Evolutionary conservation across 192 early-diverging fungal genomes (phyloP).

Genomic region (Coemansia sp.): DNA sequence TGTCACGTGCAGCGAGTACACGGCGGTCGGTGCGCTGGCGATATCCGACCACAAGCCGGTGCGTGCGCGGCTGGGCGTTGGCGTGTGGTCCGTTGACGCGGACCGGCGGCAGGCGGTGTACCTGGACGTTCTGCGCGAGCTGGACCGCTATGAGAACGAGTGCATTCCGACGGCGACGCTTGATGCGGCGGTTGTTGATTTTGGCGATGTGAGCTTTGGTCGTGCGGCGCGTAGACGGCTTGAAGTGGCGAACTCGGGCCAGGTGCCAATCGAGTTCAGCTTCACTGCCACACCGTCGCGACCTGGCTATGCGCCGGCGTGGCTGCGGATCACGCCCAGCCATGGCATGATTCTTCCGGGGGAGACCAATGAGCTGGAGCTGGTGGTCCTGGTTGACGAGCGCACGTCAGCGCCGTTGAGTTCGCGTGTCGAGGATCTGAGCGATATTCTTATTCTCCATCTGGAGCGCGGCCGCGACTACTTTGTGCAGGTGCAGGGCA

Average conservation of each 20-base stretch:
- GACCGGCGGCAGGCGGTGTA: constrained; percentile 60
- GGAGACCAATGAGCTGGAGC: constrained; percentile 22
- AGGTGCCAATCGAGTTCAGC: constrained; percentile 70
- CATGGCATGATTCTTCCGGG: constrained; percentile 76
- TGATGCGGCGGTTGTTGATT: constrained; percentile 61
- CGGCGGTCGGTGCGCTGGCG: constrained; percentile 9
- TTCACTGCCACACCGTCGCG: constrained; percentile 74
- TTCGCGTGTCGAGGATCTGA: constrained; percentile 27
- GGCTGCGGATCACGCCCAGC: constrained; percentile 69
- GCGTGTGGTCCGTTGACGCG: constrained; percentile 64
- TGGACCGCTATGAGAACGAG: constrained; percentile 84
- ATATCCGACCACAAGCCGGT: constrained; percentile 91
- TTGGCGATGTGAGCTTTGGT: constrained; percentile 68
- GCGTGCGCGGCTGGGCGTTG: constrained; percentile 63
- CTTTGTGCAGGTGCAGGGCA: constrained; percentile 76
- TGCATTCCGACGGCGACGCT: constrained; percentile 69
- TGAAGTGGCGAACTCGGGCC: constrained; percentile 72
- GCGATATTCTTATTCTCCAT: constrained; percentile 71
- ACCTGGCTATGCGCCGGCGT: constrained; percentile 61
- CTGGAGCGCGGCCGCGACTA: constrained; percentile 80
- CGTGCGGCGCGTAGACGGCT: constrained; percentile 56
- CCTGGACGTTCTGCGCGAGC: constrained; percentile 66
- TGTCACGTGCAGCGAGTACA: constrained; percentile 23
- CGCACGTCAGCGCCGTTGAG: constrained; percentile 60
- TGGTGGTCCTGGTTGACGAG: constrained; percentile 58